phyloP scores from a whole-genome alignment of 371 early-diverging fungal species.

The Rhizomucor pusillus region DNA sequence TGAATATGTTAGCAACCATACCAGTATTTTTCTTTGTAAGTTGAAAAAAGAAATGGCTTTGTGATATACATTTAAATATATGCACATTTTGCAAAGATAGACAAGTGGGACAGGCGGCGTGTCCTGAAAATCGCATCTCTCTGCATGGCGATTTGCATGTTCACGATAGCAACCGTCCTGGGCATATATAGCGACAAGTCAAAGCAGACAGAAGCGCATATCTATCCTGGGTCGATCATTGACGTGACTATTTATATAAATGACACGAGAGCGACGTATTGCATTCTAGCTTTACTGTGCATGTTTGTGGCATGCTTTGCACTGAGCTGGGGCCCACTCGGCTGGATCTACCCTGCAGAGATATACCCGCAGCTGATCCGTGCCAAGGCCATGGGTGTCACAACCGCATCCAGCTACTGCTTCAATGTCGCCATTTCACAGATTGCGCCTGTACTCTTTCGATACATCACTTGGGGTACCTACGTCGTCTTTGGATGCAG shows the following conservation, averaged over 20 bases:
- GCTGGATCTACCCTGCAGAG: conserved; percentile 90
- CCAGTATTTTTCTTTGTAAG: conserved; percentile 25
- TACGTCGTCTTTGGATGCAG: conserved; percentile 64
- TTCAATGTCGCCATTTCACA: conserved; percentile 64
- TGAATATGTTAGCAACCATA: conserved; percentile 22
- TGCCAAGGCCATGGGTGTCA: conserved; percentile 77
- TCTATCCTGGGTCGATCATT: not conserved
- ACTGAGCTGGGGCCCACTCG: conserved; percentile 70
- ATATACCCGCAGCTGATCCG: conserved; percentile 73
- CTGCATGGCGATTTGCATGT: conserved; percentile 24
- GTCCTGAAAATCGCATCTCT: conserved; percentile 17
- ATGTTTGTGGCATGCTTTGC: conserved; percentile 72
- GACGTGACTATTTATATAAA: conserved; percentile 12
- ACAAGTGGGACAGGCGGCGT: conserved; percentile 22
- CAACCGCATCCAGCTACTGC: conserved; percentile 83
- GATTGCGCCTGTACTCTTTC: conserved; percentile 58
- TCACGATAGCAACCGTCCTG: conserved; percentile 25
- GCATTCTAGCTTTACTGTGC: conserved; percentile 57
- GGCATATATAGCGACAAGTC: conserved; percentile 16
- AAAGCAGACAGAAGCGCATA: not conserved
- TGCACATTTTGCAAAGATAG: conserved; percentile 15
- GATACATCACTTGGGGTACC: conserved; percentile 53
- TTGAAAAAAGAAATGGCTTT: not conserved
- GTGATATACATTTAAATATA: not conserved
- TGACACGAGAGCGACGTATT: conserved; percentile 38